These are phyloP conservation scores for Exutisphaerella laricina DNA, from an alignment of 2,329 filamentous ascomycete species.

Conservation along the genomic window DNA sequence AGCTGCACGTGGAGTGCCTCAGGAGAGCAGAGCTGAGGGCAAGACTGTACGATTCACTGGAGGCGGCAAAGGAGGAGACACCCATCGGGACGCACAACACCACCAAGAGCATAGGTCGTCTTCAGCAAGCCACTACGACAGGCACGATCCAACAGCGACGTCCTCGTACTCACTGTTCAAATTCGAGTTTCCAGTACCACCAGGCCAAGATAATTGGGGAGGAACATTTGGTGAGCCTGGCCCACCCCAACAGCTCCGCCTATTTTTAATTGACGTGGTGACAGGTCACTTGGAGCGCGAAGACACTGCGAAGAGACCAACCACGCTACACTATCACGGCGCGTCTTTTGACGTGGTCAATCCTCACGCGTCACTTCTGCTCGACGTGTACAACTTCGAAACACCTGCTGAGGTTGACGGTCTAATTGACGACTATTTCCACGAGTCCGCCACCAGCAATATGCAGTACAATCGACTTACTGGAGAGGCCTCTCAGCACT, in stretches of 20 bases:
- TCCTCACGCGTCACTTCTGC: conserved; percentile 31
- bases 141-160: conserved; percentile 7
- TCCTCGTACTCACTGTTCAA: conserved; percentile 27
- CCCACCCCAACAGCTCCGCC: neutral
- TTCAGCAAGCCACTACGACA: neutral
- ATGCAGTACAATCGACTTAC: conserved; percentile 10
- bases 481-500: conserved; percentile 17
- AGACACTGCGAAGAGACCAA: conserved; percentile 22
- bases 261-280: conserved; percentile 10
- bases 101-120: no score
- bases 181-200: conserved; percentile 29
- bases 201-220: conserved; percentile 24
- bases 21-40: conserved; percentile 1
- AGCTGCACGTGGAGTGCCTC: neutral
- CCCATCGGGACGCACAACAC: no score
- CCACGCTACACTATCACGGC: conserved; percentile 30
- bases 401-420: conserved; percentile 33
- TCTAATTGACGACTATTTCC: conserved; percentile 31
- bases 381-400: conserved; percentile 26
- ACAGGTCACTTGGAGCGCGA: conserved; percentile 20
- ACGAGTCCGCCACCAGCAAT: conserved; percentile 8
- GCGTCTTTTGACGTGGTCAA: conserved; percentile 34
- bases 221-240: conserved; percentile 26
- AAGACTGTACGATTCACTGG: neutral
- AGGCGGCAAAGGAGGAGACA: neutral